These are phyloP conservation scores for Ceratobasidium sp. DNA, from an alignment of 1,284 basidiomycete species.

Conservation along the genomic window DNA sequence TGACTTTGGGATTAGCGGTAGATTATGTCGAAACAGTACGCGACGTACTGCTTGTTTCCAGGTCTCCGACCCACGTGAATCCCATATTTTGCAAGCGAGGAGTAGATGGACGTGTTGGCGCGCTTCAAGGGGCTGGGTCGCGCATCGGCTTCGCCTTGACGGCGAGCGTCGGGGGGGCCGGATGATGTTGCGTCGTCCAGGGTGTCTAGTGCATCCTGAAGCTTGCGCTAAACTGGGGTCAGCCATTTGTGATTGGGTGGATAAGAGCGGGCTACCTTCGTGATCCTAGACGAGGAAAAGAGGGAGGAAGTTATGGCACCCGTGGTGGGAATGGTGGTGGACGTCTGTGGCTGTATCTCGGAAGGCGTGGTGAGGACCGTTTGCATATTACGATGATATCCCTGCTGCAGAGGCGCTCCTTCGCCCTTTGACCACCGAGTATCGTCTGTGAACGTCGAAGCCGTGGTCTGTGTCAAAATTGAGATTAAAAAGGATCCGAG, in stretches of 20 bases:
- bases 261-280: conserved; percentile 19
- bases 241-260: not conserved
- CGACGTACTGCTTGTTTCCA: conserved; percentile 59
- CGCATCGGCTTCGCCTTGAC: conserved; percentile 30
- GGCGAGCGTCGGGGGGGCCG: conserved; percentile 17
- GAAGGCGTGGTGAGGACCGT: conserved; percentile 14
- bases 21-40: conserved; percentile 58
- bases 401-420: conserved; percentile 10
- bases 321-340: conserved; percentile 40
- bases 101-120: conserved; percentile 71
- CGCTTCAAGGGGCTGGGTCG: conserved; percentile 60
- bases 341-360: conserved; percentile 18
- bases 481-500: not conserved
- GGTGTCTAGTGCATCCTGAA: conserved; percentile 52
- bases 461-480: conserved; percentile 8
- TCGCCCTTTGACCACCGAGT: conserved; percentile 10
- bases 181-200: conserved; percentile 50
- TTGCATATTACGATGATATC: conserved; percentile 30
- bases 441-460: not conserved
- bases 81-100: conserved; percentile 80
- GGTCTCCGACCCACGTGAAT: conserved; percentile 59
- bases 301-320: conserved; percentile 28
- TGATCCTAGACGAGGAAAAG: conserved; percentile 44
- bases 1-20: conserved; percentile 22
- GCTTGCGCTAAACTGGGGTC: conserved; percentile 49